Percentiles rank a stretch among this genome's conserved stretches.
phyloP scores from a whole-genome alignment of 116 monocot species.

The Dioscorea cayenensis region DNA sequence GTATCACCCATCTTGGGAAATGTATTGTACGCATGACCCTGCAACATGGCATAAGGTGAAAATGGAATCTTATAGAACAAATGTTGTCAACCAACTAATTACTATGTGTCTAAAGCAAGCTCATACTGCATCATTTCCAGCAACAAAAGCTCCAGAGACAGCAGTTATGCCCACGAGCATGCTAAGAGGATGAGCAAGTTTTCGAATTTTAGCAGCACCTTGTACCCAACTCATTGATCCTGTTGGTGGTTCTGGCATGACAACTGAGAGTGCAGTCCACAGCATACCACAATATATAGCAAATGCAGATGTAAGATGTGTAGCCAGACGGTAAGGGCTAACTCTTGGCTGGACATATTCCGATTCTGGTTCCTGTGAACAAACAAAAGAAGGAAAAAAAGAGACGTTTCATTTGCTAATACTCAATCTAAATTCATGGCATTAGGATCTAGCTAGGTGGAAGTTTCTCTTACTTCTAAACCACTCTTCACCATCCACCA shows the following conservation, averaged over 20 bases:
- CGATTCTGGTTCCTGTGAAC: slow-evolving; percentile 70
- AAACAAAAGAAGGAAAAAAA: slow-evolving; percentile 5
- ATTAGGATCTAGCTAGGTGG: background rate
- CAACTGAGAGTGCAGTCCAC: slow-evolving; percentile 92
- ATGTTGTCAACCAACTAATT: background rate
- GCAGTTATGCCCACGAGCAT: slow-evolving; percentile 83
- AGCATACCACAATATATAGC: slow-evolving; percentile 88
- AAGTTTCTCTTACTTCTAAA: slow-evolving; percentile 47
- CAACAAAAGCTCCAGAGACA: slow-evolving; percentile 95
- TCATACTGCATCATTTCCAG: slow-evolving; percentile 96
- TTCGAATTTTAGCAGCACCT: slow-evolving; percentile 71
- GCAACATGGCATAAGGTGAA: slow-evolving; percentile 4
- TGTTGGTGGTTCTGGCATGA: slow-evolving; percentile 88
- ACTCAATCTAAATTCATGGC: background rate
- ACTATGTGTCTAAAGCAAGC: background rate
- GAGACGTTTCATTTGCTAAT: background rate
- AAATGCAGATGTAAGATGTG: slow-evolving; percentile 93
- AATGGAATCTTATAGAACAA: background rate
- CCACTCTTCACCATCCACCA: slow-evolving; percentile 99
- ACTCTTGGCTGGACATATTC: slow-evolving; percentile 96
- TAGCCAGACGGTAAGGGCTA: slow-evolving; percentile 90
- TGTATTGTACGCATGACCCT: slow-evolving; percentile 98
- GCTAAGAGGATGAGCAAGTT: slow-evolving; percentile 63
- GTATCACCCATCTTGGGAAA: slow-evolving; percentile 98
- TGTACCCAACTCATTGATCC: slow-evolving; percentile 61